phyloP scores from a whole-genome alignment of 2,329 filamentous ascomycete species.

The Neocatenulostroma microsporum region DNA sequence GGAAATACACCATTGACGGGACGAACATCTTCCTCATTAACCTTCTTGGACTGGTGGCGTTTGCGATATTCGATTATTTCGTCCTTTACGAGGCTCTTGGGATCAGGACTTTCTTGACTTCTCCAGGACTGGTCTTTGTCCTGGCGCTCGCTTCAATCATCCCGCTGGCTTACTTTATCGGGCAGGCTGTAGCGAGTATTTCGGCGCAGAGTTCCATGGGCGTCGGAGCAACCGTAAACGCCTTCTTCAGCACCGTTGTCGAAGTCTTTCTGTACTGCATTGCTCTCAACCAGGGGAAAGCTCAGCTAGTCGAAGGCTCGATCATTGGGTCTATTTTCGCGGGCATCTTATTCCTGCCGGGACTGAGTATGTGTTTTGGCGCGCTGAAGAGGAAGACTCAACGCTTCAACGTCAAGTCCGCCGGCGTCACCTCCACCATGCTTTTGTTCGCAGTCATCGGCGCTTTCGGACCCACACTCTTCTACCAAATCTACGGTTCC shows the following conservation, averaged over 20 bases:
- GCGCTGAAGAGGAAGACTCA: slow-evolving; percentile 97
- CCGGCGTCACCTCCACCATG: slow-evolving; percentile 97
- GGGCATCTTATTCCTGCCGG: slow-evolving; percentile 87
- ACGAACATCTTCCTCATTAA: slow-evolving; percentile 99
- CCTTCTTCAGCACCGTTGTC: slow-evolving; percentile 94
- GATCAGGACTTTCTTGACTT: slow-evolving; percentile 65
- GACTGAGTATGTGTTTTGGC: slow-evolving; percentile 96
- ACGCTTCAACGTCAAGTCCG: slow-evolving; percentile 92
- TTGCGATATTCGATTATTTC: slow-evolving; percentile 89
- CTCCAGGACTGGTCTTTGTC: slow-evolving; percentile 77
- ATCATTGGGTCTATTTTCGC: slow-evolving; percentile 98
- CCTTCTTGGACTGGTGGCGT: slow-evolving; percentile 83
- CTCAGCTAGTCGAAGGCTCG: slow-evolving; percentile 86
- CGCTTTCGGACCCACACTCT: slow-evolving; percentile 89
- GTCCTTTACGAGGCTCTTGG: slow-evolving; percentile 63
- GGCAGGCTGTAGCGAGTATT: slow-evolving; percentile 95
- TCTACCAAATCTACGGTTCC: slow-evolving; percentile 97
- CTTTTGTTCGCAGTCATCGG: slow-evolving; percentile 91
- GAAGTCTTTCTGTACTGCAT: slow-evolving; percentile 98
- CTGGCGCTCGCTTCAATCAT: slow-evolving; percentile 86
- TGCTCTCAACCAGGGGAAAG: slow-evolving; percentile 85
- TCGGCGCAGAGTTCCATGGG: slow-evolving; percentile 99
- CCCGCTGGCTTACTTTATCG: slow-evolving; percentile 94
- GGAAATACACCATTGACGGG: slow-evolving; percentile 98
- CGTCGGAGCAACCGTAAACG: slow-evolving; percentile 90